Base-by-base conservation (phyloP, 257 asterid genomes). In the Handroanthus guayacan region DNA sequence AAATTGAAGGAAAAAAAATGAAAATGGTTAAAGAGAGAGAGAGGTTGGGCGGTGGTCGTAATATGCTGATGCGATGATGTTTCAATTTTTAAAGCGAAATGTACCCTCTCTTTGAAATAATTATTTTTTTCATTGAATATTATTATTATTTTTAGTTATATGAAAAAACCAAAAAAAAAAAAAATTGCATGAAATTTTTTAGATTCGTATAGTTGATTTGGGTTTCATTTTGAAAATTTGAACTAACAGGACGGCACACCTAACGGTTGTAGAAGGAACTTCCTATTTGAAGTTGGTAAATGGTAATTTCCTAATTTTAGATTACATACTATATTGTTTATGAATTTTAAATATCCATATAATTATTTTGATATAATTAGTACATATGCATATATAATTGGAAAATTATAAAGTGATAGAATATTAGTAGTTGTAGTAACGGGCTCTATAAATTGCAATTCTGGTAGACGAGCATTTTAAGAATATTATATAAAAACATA, bases 11-110 rank as follows among this genome's bases (percentile, higher is more conserved):
- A 48, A 78, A 54, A 25, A 9, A 71, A 71, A 43, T 54, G 38
- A 64, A 72, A 69, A 55, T 51, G 11, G 71, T 51, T 55, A 51
- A 51, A 13, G 79, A 68, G 84, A 75, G 77, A 77, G 57, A 55
- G 3, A 61, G 57, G 36, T 25, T 18, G 47, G 54, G 55, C n/a
- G n/a, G n/a, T n/a, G 71, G 68, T 54, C 78, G 45, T 75, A 77
- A 72, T 41, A 44, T 5, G 77, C 76, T 67, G 69, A 67, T 6
- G 63, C 44, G 50, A 56, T 47, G 58, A 67, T 43, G 60, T 58
- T 71, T 73, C 58, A 64, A 72, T 9, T 17, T 78, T 52, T 36
- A 31, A 60, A 67, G 37, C 14, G 20, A 68, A 47, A 18, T 41
- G 3, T 66, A 66, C 6, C 16, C 20, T 36, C 45, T 34, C 56